These are phyloP conservation scores for Diaporthe batatas DNA, from an alignment of 2,329 filamentous ascomycete genomes.

Conservation along the genomic window DNA sequence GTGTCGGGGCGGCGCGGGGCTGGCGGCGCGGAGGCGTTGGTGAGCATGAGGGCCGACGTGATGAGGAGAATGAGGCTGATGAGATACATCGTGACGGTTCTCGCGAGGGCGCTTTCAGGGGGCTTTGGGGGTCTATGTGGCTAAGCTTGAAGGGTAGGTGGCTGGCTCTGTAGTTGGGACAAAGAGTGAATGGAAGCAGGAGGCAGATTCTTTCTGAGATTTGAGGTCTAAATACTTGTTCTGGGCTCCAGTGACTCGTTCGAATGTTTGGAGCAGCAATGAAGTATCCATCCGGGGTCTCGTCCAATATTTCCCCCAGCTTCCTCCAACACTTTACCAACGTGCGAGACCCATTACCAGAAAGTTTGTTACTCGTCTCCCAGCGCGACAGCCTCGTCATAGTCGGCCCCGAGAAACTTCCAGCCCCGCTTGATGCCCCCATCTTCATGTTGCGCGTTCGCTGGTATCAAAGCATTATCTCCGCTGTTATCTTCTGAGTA, in stretches of 20 bases:
- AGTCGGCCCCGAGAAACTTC: constrained; percentile 25
- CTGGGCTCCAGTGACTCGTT: not conserved
- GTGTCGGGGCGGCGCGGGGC: not conserved
- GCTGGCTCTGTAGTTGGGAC: not conserved
- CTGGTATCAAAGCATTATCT: constrained; percentile 2
- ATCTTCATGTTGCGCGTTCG: constrained; percentile 7
- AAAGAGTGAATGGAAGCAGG: not conserved
- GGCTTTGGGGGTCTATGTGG: not conserved
- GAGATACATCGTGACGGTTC: not conserved
- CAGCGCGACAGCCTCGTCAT: constrained; percentile 11
- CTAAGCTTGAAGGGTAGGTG: not conserved
- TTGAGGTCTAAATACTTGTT: not conserved
- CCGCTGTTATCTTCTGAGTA: constrained; percentile 10
- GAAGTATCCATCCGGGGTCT: no score
- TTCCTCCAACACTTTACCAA: not conserved
- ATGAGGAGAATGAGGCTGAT: not conserved
- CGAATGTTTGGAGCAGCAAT: no score
- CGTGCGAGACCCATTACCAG: not conserved
- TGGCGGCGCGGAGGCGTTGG: not conserved
- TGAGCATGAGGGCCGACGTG: not conserved
- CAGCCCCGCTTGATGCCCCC: constrained; percentile 5
- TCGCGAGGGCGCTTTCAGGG: not conserved
- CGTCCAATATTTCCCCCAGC: not conserved
- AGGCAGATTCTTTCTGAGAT: not conserved
- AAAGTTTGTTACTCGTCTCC: not conserved